phyloP scores from a whole-genome alignment of 345 rosid genomes.

The Syzygium aromaticum region DNA sequence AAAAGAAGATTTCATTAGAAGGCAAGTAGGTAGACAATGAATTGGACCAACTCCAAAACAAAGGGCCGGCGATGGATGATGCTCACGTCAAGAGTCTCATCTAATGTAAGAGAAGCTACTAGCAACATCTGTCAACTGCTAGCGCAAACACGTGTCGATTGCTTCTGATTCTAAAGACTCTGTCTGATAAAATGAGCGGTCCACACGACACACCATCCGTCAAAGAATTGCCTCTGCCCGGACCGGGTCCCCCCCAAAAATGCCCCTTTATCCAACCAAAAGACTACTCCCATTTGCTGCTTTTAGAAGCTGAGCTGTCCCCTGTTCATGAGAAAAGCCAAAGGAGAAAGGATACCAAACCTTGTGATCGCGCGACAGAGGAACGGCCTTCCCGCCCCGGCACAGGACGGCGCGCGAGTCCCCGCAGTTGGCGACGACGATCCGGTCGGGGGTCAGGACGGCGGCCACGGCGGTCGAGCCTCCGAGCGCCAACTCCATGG shows the following conservation, averaged over 20 bases:
- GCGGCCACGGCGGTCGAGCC: constrained; percentile 56
- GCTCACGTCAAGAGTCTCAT: neutral
- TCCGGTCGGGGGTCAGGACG: constrained; percentile 19
- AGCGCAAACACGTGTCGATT: neutral
- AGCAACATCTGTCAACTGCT: neutral
- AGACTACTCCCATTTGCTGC: neutral
- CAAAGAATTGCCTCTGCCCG: neutral
- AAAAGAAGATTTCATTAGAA: neutral
- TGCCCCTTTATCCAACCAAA: neutral
- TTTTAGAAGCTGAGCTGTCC: neutral
- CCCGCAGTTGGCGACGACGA: constrained; percentile 54
- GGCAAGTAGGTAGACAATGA: neutral
- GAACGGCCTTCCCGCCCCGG: constrained; percentile 34
- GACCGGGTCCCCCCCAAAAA: neutral
- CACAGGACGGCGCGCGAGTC: constrained; percentile 68
- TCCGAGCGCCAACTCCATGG: constrained; percentile 24
- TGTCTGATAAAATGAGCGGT: neutral
- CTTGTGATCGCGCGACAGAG: constrained; percentile 53
- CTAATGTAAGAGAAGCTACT: neutral
- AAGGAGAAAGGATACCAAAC: constrained; percentile 15
- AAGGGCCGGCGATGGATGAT: neutral
- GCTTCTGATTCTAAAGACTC: neutral
- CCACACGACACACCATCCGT: neutral
- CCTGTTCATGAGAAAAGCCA: neutral
- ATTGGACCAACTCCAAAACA: neutral